Evolutionary conservation across 164 flowering plant genomes (phyloP), one percentile per base, ranked within the genome.

Genomic region (Brasenia schreberi): DNA sequence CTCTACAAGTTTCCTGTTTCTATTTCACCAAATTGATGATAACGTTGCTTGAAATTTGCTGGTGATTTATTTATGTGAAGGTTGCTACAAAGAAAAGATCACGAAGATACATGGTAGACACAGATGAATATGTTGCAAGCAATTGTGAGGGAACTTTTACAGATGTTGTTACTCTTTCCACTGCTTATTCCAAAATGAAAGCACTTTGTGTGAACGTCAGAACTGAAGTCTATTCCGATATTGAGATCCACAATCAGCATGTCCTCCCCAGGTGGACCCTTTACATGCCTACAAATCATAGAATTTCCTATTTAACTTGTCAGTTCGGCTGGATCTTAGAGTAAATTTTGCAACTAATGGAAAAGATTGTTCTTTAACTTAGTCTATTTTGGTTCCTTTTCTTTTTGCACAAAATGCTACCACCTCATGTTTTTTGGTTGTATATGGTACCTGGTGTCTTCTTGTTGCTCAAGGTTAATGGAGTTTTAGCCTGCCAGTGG

Each of bases 81-180:
- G 87, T 77, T 66, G 97, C 97, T 77, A 88, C 93, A 63, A 92
- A 83, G 69, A 92, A 84, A 76, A 87, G 98, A 76, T 85, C 96
- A 61, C 80, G 87, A 75, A 82, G 92, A 73, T 92, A 88, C 77
- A 75, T 89, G 82, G 70, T 80, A 63, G 96, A 92, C 73, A 90
- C 97, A 44, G 98, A 92, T 84, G 98, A 92, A 70, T 90, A 64
- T 80, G 81, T 92, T 66, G 66, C 83, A 33, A 74, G 58, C 74
- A 88, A 66, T 66, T 70, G 61, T 66, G 95, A 92, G 67, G 83
- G 84, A 42, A 73, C 64, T 64, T 60, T 77, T 73, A 68, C 81
- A 71, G 97, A 92, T 73, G 64, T 80, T 62, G 73, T 85, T 71
- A 73, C 87, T 61, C 74, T 82, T 72, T 70, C 89, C 11, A 87